phyloP scores from a whole-genome alignment of 345 rosid species.

The Theobroma cacao region DNA sequence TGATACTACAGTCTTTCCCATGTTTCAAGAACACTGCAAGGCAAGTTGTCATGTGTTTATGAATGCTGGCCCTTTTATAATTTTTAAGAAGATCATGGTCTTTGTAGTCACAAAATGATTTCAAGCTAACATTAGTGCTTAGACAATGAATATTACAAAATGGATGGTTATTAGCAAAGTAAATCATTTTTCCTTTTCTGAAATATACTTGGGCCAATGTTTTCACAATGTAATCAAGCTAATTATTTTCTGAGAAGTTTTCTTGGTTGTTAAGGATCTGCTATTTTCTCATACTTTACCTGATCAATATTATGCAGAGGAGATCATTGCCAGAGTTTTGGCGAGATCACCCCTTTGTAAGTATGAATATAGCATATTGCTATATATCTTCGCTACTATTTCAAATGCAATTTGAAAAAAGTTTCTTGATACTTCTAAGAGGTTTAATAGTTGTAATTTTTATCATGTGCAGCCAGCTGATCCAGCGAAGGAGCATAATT shows the following conservation, averaged over 20 bases:
- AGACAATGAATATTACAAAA: not conserved
- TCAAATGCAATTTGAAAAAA: not conserved
- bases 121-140: not conserved
- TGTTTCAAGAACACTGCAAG: slow-evolving; percentile 89
- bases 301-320: slow-evolving; percentile 7
- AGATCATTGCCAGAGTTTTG: slow-evolving; percentile 10
- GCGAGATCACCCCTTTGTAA: slow-evolving; percentile 16
- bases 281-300: not conserved
- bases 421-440: not conserved
- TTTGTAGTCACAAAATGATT: not conserved
- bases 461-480: slow-evolving; percentile 63
- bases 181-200: not conserved
- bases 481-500: slow-evolving; percentile 45
- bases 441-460: no score
- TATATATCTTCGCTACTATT: not conserved
- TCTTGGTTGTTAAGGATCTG: slow-evolving; percentile 9
- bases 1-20: slow-evolving; percentile 53
- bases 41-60: slow-evolving; percentile 39
- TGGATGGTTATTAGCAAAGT: not conserved
- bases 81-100: not conserved
- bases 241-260: not conserved
- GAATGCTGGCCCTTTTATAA: not conserved
- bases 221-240: not conserved
- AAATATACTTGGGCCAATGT: not conserved
- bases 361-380: not conserved